Percentiles rank a stretch among this genome's conserved stretches.
These are phyloP conservation scores for Crepidotus variabilis DNA, from an alignment of 768 basidiomycete species.

Conservation along the genomic window DNA sequence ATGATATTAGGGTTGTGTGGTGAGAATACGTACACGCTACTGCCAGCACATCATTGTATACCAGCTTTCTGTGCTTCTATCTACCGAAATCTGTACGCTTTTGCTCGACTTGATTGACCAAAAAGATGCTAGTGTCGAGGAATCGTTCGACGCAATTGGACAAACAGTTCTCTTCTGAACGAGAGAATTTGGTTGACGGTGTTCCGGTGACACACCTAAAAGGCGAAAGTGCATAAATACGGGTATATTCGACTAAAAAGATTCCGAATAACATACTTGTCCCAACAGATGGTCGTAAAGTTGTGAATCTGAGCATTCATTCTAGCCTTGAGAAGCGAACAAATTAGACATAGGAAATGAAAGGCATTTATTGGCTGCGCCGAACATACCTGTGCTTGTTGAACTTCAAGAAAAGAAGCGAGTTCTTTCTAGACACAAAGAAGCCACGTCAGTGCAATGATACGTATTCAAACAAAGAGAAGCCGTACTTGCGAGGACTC, in stretches of 20 bases:
- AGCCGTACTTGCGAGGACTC: slow-evolving; percentile 65
- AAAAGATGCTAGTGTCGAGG: slow-evolving; percentile 79
- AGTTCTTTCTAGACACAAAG: slow-evolving; percentile 69
- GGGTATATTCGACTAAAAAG: background rate
- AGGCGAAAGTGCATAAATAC: slow-evolving; percentile 2
- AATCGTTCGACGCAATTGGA: slow-evolving; percentile 91
- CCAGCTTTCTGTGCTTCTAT: slow-evolving; percentile 9
- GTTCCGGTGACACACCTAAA: slow-evolving; percentile 76
- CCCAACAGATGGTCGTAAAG: slow-evolving; percentile 86
- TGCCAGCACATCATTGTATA: slow-evolving; percentile 11
- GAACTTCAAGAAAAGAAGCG: slow-evolving; percentile 68
- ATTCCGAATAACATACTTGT: slow-evolving; percentile 62
- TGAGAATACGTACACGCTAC: slow-evolving; percentile 10
- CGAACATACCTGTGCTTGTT: slow-evolving; percentile 70
- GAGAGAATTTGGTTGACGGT: slow-evolving; percentile 74
- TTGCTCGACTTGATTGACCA: slow-evolving; percentile 67
- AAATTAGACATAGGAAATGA: background rate
- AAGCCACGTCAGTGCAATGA: background rate
- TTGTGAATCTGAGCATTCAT: slow-evolving; percentile 69
- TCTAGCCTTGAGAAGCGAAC: slow-evolving; percentile 30
- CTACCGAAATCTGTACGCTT: slow-evolving; percentile 25
- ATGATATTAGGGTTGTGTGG: slow-evolving; percentile 5
- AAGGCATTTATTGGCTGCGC: background rate
- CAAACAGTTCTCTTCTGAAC: slow-evolving; percentile 78
- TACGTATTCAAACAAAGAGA: background rate